Conservation (phyloP, 768 basidiomycete genomes). For the Lactarius trivialis region DNA sequence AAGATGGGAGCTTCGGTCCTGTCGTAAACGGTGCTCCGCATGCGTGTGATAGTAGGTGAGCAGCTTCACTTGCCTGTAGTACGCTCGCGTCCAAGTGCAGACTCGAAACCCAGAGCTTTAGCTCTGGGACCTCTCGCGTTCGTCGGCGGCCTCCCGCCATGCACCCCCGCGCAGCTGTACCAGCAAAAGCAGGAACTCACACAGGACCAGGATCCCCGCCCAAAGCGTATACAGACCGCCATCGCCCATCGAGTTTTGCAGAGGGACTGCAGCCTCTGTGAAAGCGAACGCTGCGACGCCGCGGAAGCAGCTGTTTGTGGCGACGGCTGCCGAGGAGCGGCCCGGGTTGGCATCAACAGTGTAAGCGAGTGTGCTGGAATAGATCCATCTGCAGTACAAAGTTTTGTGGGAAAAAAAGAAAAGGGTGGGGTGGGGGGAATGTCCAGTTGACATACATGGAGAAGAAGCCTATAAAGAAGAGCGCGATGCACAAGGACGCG, state of each 20-base stretch:
- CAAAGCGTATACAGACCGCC: constrained; percentile 74
- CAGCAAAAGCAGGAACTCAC: constrained; percentile 51
- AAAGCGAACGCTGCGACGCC: constrained; percentile 62
- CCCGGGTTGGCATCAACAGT: constrained; percentile 84
- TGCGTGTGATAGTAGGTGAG: too few relatives aligned
- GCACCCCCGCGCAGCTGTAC: constrained; percentile 50
- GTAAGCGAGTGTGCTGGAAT: constrained; percentile 70
- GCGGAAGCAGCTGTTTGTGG: constrained; percentile 70
- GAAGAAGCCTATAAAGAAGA: constrained; percentile 70
- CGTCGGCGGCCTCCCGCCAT: constrained; percentile 52
- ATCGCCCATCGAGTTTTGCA: constrained; percentile 63
- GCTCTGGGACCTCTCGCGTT: constrained; percentile 30
- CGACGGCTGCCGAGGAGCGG: constrained; percentile 67
- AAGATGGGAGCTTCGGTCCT: too few relatives aligned
- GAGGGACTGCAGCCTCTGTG: constrained; percentile 65
- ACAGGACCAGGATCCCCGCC: constrained; percentile 45
- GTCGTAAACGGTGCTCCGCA: too few relatives aligned
- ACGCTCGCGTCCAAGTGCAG: neutral
- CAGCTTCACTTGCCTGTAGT: neutral
- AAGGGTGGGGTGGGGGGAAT: neutral
- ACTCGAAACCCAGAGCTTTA: neutral
- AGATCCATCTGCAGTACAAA: constrained; percentile 42
- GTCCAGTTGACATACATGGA: constrained; percentile 73
- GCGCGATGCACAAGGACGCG: constrained; percentile 59
- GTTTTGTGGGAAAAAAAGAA: constrained; percentile 7